Evolutionary conservation across 2,329 filamentous ascomycete genomes (phyloP).

Genomic region (Allantophomopsis lycopodina): DNA sequence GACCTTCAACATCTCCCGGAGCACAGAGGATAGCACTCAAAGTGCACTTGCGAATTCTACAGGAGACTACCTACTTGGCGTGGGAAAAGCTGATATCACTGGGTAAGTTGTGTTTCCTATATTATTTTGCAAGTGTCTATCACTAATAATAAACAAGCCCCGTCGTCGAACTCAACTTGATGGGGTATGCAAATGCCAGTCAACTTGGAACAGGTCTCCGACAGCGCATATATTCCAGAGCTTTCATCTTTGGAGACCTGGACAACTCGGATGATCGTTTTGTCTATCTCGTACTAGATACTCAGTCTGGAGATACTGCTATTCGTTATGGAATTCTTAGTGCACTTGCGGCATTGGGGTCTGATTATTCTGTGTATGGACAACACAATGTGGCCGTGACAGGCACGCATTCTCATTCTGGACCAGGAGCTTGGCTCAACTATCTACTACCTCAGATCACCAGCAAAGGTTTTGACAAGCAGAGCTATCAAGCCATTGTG

Average conservation of each 20-base stretch:
- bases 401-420: constrained; percentile 86
- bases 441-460: constrained; percentile 89
- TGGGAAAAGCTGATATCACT: constrained; percentile 61
- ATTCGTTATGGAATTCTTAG: constrained; percentile 78
- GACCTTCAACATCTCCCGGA: neutral
- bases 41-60: too few relatives aligned
- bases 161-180: constrained; percentile 81
- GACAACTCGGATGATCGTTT: constrained; percentile 57
- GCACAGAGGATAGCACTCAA: too few relatives aligned
- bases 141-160: constrained; percentile 33
- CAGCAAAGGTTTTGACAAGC: constrained; percentile 70
- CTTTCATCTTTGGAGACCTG: constrained; percentile 71
- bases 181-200: constrained; percentile 78
- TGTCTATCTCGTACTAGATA: constrained; percentile 79
- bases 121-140: neutral
- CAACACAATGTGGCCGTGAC: constrained; percentile 78
- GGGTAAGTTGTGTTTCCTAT: constrained; percentile 28
- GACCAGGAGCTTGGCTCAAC: constrained; percentile 87
- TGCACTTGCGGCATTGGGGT: constrained; percentile 53
- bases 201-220: constrained; percentile 75
- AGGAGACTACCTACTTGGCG: constrained; percentile 44
- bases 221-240: constrained; percentile 76
- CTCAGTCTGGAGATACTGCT: constrained; percentile 78
- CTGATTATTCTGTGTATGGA: constrained; percentile 60
- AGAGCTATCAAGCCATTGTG: constrained; percentile 82